Conservation (phyloP, 2,329 filamentous ascomycete species). For the Cladophialophora carrionii region DNA sequence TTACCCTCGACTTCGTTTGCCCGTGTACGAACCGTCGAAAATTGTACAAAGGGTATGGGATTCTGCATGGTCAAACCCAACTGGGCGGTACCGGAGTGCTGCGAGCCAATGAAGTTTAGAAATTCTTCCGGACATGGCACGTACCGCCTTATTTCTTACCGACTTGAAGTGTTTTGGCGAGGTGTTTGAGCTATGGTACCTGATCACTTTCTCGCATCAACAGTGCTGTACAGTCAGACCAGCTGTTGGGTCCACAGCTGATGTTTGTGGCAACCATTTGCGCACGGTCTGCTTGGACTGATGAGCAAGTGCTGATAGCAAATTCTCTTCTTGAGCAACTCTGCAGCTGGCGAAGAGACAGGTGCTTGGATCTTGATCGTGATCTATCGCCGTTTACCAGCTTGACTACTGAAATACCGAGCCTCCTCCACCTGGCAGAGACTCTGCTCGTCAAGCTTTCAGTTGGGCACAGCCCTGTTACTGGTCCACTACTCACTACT, state of each 20-base stretch:
- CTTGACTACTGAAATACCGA: not conserved
- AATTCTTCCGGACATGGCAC: not conserved
- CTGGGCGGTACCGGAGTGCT: not conserved
- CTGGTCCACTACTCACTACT: not conserved
- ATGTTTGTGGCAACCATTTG: not conserved
- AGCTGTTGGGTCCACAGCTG: not conserved
- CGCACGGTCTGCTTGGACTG: not conserved
- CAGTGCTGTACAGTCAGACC: not conserved
- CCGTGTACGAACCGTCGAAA: too few species aligned
- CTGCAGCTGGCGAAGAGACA: not conserved
- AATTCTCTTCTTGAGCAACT: not conserved
- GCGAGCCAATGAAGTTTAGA: not conserved
- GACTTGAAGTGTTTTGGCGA: not conserved
- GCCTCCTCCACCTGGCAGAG: not conserved
- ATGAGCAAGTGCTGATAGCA: not conserved
- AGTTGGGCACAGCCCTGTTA: not conserved
- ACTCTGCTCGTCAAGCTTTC: not conserved
- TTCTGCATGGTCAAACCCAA: not conserved
- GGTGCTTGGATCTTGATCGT: not conserved
- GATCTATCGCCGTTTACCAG: not conserved
- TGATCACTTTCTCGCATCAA: conserved; percentile 4
- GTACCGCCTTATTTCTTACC: not conserved
- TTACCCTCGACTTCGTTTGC: not conserved
- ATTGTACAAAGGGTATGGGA: not conserved
- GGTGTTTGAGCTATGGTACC: not conserved